phyloP scores from a whole-genome alignment of 2,329 filamentous ascomycete genomes.

The Pyrenochaeta sp. region DNA sequence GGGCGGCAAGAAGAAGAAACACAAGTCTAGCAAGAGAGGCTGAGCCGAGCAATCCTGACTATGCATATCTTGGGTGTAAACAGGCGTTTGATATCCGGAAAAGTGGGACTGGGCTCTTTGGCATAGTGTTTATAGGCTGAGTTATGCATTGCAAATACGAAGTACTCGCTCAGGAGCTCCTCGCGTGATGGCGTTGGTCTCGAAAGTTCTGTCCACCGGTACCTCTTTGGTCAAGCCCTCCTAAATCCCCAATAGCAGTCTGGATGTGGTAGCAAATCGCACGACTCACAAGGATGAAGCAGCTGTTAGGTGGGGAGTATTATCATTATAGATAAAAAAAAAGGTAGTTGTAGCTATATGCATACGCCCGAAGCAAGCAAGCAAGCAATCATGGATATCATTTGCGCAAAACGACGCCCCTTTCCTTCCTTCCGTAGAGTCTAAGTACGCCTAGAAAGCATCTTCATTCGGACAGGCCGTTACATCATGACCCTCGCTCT shows the following conservation, averaged over 20 bases:
- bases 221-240: too few relatives aligned
- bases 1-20: conserved; percentile 47
- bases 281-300: too few relatives aligned
- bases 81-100: not conserved
- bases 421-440: not conserved
- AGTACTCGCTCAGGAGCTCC: not conserved
- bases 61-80: not conserved
- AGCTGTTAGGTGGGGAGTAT: not conserved
- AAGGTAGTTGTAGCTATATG: not conserved
- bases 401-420: not conserved
- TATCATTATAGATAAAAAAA: not conserved
- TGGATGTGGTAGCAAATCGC: too few relatives aligned
- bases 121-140: not conserved
- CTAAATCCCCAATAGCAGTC: too few relatives aligned
- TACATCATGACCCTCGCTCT: conserved; percentile 95
- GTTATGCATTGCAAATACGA: not conserved
- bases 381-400: not conserved
- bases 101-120: not conserved
- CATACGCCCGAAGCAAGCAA: not conserved
- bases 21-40: conserved; percentile 56
- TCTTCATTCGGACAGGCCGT: conserved; percentile 95
- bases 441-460: conserved; percentile 57
- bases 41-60: not conserved
- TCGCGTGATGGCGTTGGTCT: too few relatives aligned
- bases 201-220: too few relatives aligned